phyloP scores from a whole-genome alignment of 352 stramenopile genomes.

The Phytopythium montanum region DNA sequence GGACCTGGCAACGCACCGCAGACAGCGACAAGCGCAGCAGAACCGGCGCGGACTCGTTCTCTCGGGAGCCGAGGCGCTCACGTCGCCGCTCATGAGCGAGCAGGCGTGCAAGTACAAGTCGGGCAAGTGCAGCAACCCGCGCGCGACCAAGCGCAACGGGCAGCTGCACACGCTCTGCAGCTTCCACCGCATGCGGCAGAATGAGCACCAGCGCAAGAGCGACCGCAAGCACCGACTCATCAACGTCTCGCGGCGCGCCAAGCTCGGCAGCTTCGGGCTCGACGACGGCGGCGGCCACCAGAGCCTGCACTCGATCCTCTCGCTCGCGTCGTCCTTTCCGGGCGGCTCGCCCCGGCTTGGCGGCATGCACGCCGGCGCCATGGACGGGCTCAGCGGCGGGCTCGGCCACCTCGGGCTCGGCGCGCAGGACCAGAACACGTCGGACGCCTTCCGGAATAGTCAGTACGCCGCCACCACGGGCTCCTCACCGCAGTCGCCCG shows the following conservation, averaged over 20 bases:
- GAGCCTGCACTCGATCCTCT: slow-evolving; percentile 40
- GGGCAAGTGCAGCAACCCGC: slow-evolving; percentile 77
- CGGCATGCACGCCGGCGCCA: slow-evolving; percentile 12
- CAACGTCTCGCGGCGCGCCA: slow-evolving; percentile 64
- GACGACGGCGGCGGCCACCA: slow-evolving; percentile 12
- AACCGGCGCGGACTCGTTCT: slow-evolving; percentile 9
- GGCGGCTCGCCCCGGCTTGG: slow-evolving; percentile 17
- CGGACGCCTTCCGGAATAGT: slow-evolving; percentile 30
- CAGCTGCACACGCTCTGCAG: slow-evolving; percentile 82
- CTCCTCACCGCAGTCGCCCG: neutral
- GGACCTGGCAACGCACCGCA: neutral
- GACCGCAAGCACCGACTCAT: slow-evolving; percentile 86
- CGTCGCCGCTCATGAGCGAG: slow-evolving; percentile 31
- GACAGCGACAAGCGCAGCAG: slow-evolving; percentile 4
- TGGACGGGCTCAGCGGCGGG: no score
- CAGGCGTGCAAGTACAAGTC: slow-evolving; percentile 87
- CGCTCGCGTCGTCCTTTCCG: slow-evolving; percentile 33
- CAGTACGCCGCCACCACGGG: slow-evolving; percentile 15
- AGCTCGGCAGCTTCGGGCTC: slow-evolving; percentile 62
- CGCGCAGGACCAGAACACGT: slow-evolving; percentile 27
- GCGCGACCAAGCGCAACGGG: slow-evolving; percentile 82
- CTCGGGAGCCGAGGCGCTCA: slow-evolving; percentile 27
- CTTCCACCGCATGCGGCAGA: slow-evolving; percentile 82
- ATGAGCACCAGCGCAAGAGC: slow-evolving; percentile 86
- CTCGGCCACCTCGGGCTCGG: slow-evolving; percentile 9